Evolutionary conservation across 768 basidiomycete species (phyloP).

Genomic region (Panellus pusillus): DNA sequence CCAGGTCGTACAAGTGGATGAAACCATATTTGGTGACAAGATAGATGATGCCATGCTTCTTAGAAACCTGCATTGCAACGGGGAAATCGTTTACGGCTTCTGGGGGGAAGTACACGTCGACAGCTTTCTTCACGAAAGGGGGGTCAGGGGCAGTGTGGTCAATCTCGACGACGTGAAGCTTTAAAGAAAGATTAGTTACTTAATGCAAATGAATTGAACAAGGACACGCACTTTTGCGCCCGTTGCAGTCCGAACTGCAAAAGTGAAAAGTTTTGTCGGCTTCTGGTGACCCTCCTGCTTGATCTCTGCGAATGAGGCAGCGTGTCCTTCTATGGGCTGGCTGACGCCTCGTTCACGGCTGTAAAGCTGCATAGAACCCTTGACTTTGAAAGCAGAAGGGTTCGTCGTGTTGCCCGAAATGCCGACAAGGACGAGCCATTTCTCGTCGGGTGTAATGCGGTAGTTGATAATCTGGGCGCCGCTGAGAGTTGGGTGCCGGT

Average conservation of each 20-base stretch:
- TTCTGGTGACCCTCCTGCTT: slow-evolving; percentile 87
- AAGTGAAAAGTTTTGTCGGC: slow-evolving; percentile 89
- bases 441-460: slow-evolving; percentile 87
- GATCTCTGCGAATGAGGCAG: slow-evolving; percentile 91
- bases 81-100: slow-evolving; percentile 99
- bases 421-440: slow-evolving; percentile 96
- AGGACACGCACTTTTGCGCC: slow-evolving; percentile 83
- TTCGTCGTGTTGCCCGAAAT: slow-evolving; percentile 91
- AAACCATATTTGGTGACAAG: slow-evolving; percentile 99
- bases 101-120: slow-evolving; percentile 98
- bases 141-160: slow-evolving; percentile 93
- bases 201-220: neutral
- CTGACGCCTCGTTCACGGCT: slow-evolving; percentile 90
- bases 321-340: slow-evolving; percentile 98
- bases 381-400: slow-evolving; percentile 97
- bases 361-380: slow-evolving; percentile 97
- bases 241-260: slow-evolving; percentile 93
- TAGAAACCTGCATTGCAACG: slow-evolving; percentile 98
- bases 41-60: slow-evolving; percentile 95
- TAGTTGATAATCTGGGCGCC: slow-evolving; percentile 99
- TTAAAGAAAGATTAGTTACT: slow-evolving; percentile 11
- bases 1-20: slow-evolving; percentile 98
- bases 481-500: slow-evolving; percentile 91
- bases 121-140: slow-evolving; percentile 93
- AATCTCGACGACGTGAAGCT: slow-evolving; percentile 99